phyloP scores from a whole-genome alignment of 2,329 filamentous ascomycete species.

The Hypoxylon sp. region DNA sequence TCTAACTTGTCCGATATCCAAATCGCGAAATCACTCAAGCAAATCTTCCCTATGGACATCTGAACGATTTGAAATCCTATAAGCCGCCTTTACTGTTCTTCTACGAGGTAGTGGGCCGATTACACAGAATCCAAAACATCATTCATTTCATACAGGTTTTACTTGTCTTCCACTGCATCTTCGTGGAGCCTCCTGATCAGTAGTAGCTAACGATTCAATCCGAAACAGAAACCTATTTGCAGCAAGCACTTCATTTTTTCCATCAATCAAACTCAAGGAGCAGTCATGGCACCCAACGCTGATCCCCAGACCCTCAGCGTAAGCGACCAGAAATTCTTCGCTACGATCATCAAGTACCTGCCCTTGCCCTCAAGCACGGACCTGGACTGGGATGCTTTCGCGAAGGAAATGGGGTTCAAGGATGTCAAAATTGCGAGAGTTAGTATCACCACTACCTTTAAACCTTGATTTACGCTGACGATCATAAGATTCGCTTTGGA shows the following conservation, averaged over 20 bases:
- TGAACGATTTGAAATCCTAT: not conserved
- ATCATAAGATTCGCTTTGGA: constrained; percentile 17
- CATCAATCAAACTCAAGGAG: not conserved
- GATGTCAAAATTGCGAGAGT: constrained; percentile 43
- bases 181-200: not conserved
- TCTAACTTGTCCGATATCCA: not conserved
- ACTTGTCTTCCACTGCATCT: not conserved
- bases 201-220: not conserved
- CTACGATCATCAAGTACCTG: constrained; percentile 43
- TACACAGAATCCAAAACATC: not conserved
- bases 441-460: constrained; percentile 3
- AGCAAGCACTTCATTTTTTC: not conserved
- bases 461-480: constrained; percentile 14
- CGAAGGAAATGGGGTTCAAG: constrained; percentile 43
- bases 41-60: not conserved
- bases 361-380: constrained; percentile 26
- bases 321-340: constrained; percentile 44
- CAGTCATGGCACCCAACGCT: constrained; percentile 6
- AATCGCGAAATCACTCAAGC: not conserved
- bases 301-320: not conserved
- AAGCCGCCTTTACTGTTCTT: no score
- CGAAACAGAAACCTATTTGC: not conserved
- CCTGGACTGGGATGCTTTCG: constrained; percentile 43
- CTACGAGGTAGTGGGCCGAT: not conserved
- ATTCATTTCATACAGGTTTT: not conserved